Conservation (phyloP, 1,139 yeast genomes). For the Diutina sp. region DNA sequence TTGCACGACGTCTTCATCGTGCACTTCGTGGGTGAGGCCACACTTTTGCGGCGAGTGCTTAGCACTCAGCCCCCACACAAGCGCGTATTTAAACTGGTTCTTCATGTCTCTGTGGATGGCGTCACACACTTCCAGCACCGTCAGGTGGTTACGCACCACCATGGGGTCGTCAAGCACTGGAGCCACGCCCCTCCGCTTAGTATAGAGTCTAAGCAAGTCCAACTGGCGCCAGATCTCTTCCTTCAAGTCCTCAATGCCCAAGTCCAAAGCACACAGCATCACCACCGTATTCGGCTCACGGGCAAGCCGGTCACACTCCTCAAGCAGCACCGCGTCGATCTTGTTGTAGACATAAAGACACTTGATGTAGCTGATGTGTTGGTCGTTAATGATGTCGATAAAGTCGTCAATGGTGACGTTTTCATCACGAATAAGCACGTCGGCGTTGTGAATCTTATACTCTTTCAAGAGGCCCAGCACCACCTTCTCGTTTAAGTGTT, state of each 20-base stretch:
- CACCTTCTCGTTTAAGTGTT: constrained; percentile 68
- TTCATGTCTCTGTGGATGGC: constrained; percentile 88
- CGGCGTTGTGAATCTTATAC: constrained; percentile 87
- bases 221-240: constrained; percentile 91
- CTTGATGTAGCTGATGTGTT: constrained; percentile 77
- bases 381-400: constrained; percentile 81
- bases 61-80: constrained; percentile 94
- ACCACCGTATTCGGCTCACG: constrained; percentile 87
- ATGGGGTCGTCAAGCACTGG: constrained; percentile 85
- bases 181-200: constrained; percentile 63
- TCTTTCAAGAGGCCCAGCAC: constrained; percentile 70
- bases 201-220: constrained; percentile 66
- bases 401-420: constrained; percentile 87
- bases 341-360: constrained; percentile 92
- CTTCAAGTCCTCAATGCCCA: constrained; percentile 78
- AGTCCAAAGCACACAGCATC: constrained; percentile 78
- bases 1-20: constrained; percentile 92
- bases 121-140: constrained; percentile 82
- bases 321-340: constrained; percentile 88
- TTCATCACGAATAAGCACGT: constrained; percentile 81
- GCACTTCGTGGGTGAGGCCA: constrained; percentile 70
- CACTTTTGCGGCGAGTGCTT: constrained; percentile 96
- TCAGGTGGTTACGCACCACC: constrained; percentile 72
- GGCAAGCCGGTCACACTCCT: constrained; percentile 87
- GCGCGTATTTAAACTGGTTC: constrained; percentile 81